Percentiles rank a stretch among this genome's conserved stretches.
Evolutionary conservation across 179 eudicot species (phyloP).

Genomic region (Vitellaria paradoxa): DNA sequence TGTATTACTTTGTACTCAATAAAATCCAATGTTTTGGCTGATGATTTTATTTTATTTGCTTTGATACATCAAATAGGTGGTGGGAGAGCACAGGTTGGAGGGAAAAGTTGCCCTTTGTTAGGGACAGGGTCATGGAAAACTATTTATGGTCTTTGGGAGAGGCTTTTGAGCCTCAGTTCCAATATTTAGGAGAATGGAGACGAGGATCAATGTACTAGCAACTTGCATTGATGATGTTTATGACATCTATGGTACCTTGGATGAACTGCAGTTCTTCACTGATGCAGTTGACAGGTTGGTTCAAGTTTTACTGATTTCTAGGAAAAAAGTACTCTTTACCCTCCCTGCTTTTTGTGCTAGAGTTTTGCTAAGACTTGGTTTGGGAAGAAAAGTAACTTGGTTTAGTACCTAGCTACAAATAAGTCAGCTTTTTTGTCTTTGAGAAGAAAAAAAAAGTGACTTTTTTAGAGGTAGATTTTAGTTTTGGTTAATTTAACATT

Average conservation of each 20-base stretch:
- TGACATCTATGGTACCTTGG: conserved; percentile 1
- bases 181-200: background rate
- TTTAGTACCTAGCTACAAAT: too few species aligned
- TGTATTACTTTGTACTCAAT: too few species aligned
- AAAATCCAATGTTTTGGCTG: background rate
- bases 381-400: too few species aligned
- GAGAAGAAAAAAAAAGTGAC: too few species aligned
- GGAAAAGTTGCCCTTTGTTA: background rate
- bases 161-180: background rate
- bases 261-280: conserved; percentile 14
- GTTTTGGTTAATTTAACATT: too few species aligned
- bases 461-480: too few species aligned
- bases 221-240: conserved; percentile 16
- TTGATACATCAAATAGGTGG: conserved; percentile 6
- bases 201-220: background rate
- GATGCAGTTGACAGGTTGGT: conserved; percentile 4
- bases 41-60: background rate
- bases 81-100: background rate
- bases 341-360: too few species aligned
- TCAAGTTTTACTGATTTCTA: too few species aligned
- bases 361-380: too few species aligned
- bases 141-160: conserved; percentile 5
- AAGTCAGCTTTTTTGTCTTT: too few species aligned
- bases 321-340: too few species aligned
- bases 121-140: conserved; percentile 11